Base-by-base conservation (phyloP, 2,329 filamentous ascomycete genomes). In the Ilyonectria mors-panacis region DNA sequence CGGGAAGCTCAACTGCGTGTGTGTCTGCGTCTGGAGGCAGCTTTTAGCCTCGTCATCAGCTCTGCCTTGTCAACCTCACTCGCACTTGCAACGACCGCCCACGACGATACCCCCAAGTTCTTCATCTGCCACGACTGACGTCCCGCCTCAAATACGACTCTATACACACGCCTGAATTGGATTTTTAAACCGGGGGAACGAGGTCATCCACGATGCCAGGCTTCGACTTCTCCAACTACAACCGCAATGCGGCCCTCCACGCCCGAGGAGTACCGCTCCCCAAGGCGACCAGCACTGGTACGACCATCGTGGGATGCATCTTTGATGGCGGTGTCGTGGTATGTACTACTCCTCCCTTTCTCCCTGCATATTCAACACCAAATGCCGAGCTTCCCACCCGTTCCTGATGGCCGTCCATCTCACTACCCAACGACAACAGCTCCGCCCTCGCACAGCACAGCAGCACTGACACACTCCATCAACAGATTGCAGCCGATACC, bases 151-250 rank as follows among this genome's bases (percentile, higher is more conserved):
- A 21, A 15, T 48, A 28, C 10, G 30, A 30, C 42, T 33, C 28
- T 13, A 44, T 62, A 63, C 33, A 12, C 48, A 30, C 59, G 19
- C 19, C 48, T 35, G 56, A 26, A 66, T 66, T 63, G 55, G 59
- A 53, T 65, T 62, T 59, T 65, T 57, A 59, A 47, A 65, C 59
- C 59, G 53, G 67, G 67, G 30, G 66, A 67, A 66, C 60, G 56
- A 73, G 59, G 58, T 68, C 59, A 56, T 68, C 68, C 84, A 91
- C 79, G 78, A 99, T 99, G 96, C 92, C 93, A 78, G 95, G 95
- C 85, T 97, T 98, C 89, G 95, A 98, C 86, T 99, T 99, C 89
- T 97, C 94, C 83, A 99, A 99, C 89, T 96, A 98, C 90, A 97
- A 97, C 89, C 94, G 96, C 87, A 99, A 99, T 90, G 91, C 93